Evolutionary conservation across 331 rosid genomes (phyloP), one percentile per base, ranked within the genome.

Genomic region (Pyrus hybrid): DNA sequence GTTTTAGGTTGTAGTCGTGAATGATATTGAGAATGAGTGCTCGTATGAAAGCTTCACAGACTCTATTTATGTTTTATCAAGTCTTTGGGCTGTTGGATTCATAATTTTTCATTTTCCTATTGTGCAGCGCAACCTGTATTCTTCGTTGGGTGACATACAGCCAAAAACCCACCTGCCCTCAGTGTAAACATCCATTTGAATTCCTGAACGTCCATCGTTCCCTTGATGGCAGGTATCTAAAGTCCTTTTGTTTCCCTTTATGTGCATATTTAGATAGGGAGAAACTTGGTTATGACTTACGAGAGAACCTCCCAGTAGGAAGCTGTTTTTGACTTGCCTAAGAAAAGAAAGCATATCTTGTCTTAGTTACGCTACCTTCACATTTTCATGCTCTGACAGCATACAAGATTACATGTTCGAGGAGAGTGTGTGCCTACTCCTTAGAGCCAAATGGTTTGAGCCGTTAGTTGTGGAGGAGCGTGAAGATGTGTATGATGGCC

Each of bases 361-460:
- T 37, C 45, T 37, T 37, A 37, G 45, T 37, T 37, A 37, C 45
- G 3, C 45, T 37, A 41, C 47, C 14, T 41, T 41, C 47, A 41
- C 18, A 35, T 54, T 54, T 29, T 16, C 2, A 17, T 54, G 71
- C 63, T 58, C 77, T 63, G 4, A 70, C 91, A 93, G 97, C 82
- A 71, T 93, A 69, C 80, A 88, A 3, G 96, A 88, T 71, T 93
- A 82, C 79, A 87, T 93, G 90, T 91, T 91, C 2, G 96, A 91
- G 87, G 97, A 89, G 80, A 93, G 97, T 28, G 94, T 93, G 45
- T 91, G 98, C 79, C 77, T 93, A 9, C 96, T 93, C 29, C 77
- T 91, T 23, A 86, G 97, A 75, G 97, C 96, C 16, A 21, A 90
- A 22, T 89, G 97, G 96, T 91, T 89, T 83, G 63, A 67, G 65